Evolutionary conservation across 1,284 basidiomycete genomes (phyloP).

Genomic region (Bondarzewia mesenterica): DNA sequence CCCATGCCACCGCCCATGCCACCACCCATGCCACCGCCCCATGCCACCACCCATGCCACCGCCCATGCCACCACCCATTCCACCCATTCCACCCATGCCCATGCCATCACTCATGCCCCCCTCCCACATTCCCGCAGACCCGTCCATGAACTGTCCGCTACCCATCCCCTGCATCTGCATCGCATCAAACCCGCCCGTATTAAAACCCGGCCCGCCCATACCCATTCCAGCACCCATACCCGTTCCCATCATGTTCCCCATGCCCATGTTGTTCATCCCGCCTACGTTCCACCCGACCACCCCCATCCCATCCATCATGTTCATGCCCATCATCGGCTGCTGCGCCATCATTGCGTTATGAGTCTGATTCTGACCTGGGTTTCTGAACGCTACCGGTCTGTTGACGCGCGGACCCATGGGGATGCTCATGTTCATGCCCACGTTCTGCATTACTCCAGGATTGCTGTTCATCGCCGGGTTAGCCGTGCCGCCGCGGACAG

Average conservation of each 20-base stretch:
- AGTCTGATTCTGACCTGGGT: conserved; percentile 1
- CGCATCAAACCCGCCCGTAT: conserved; percentile 14
- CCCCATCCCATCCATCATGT: conserved; percentile 21
- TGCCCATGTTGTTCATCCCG: conserved; percentile 24
- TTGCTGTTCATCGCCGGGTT: conserved; percentile 8
- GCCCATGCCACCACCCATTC: conserved; percentile 20
- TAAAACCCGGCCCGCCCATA: conserved; percentile 21
- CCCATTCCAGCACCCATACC: conserved; percentile 16
- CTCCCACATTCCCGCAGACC: conserved; percentile 9
- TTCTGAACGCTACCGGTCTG: background rate
- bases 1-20: conserved; percentile 17
- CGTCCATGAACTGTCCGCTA: conserved; percentile 4
- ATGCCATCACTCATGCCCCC: conserved; percentile 16
- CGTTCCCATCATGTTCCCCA: conserved; percentile 23
- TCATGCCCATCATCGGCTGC: conserved; percentile 34
- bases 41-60: conserved; percentile 16
- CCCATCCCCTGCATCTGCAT: conserved; percentile 17
- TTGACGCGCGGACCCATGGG: conserved; percentile 9
- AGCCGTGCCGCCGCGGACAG: conserved; percentile 36
- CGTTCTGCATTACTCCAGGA: conserved; percentile 10
- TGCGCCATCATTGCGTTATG: conserved; percentile 15
- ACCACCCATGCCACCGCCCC: conserved; percentile 18
- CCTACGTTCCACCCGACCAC: conserved; percentile 26
- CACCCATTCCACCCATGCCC: conserved; percentile 17
- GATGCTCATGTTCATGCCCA: conserved; percentile 14